Base-by-base conservation (phyloP, 208 protist genomes). In the Plasmodiophora brassicae region DNA sequence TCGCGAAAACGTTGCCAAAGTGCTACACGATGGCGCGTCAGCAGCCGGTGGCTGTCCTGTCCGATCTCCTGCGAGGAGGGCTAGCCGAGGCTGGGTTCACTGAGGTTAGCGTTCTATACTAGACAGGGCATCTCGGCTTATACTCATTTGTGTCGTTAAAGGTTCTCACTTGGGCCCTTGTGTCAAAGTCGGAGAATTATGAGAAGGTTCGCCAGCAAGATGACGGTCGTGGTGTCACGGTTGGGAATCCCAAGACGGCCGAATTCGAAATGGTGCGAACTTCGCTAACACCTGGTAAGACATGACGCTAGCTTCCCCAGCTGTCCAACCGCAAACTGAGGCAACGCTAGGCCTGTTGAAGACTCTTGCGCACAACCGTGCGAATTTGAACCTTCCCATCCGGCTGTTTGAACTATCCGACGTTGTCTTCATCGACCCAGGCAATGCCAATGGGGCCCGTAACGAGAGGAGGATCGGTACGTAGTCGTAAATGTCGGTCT, bases 261-360 rank as follows among this genome's bases (percentile, higher is more conserved):
- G 57, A 88, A 25, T 88, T 88, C 86, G 41, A 88, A 53, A 85
- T 88, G 0, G n/a, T 41, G 1, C 44, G 86, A 85, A 88, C 65
- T 54, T 35, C 32, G 32, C 32, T 88, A 32, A 28, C 72, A 28
- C 10, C 60, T 1, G 54, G 46, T 1, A 8, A 60, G 20, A 28
- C 78, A 1, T 45, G 25, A 60, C 28, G 50, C 25, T 60, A 25
- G 25, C 50, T 60, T 60, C 28, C 25, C 28, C 50, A 25, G 25
- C 28, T 25, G 25, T 71, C 20, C 22, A 14, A 60, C 22, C 38
- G 71, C 22, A 14, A 22, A 46, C 14, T 20, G 14, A 41, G 25
- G 14, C 22, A 41, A 14, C 22, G 45, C 14, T 71, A 84, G 71
- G 71, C 38, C 14, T 57, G 20, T 57, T 57, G 50, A 57, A 57